Evolutionary conservation across 805 yeast species (phyloP).

Genomic region (Myxozyma neotropica): DNA sequence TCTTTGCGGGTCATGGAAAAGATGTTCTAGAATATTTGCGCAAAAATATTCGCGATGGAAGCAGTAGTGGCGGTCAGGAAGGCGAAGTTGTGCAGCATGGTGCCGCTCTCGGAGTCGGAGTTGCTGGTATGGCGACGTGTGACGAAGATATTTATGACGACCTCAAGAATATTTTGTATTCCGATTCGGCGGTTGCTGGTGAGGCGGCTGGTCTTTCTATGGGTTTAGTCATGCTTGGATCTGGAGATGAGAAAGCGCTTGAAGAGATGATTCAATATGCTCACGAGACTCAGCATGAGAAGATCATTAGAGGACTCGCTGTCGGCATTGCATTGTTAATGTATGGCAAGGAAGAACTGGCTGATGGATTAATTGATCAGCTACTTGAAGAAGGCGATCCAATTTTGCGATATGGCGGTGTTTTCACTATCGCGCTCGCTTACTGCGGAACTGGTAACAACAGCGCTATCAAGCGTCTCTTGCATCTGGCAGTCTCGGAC

Average conservation of each 20-base stretch:
- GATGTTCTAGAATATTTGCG: conserved; percentile 76
- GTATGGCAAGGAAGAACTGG: conserved; percentile 82
- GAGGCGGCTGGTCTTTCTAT: conserved; percentile 95
- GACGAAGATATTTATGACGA: conserved; percentile 76
- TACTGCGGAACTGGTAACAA: conserved; percentile 96
- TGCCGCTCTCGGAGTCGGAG: conserved; percentile 92
- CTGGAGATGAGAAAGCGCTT: conserved; percentile 68
- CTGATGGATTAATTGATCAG: conserved; percentile 66
- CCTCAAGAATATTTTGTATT: conserved; percentile 76
- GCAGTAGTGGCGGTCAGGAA: conserved; percentile 48
- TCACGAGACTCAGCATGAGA: conserved; percentile 93
- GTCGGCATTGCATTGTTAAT: conserved; percentile 84
- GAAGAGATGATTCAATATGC: conserved; percentile 89
- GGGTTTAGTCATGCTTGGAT: conserved; percentile 95
- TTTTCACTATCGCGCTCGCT: conserved; percentile 89
- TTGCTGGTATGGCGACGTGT: conserved; percentile 93
- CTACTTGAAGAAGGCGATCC: conserved; percentile 77
- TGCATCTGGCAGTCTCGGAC: conserved; percentile 95
- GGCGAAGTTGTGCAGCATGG: conserved; percentile 91
- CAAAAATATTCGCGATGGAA: conserved; percentile 59
- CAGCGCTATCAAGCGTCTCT: conserved; percentile 76
- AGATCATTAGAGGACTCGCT: conserved; percentile 89
- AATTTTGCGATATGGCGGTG: conserved; percentile 92
- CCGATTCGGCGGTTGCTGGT: conserved; percentile 92
- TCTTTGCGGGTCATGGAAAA: conserved; percentile 94